phyloP scores from a whole-genome alignment of 2,329 filamentous ascomycete genomes.

The Aspergillus texensis region DNA sequence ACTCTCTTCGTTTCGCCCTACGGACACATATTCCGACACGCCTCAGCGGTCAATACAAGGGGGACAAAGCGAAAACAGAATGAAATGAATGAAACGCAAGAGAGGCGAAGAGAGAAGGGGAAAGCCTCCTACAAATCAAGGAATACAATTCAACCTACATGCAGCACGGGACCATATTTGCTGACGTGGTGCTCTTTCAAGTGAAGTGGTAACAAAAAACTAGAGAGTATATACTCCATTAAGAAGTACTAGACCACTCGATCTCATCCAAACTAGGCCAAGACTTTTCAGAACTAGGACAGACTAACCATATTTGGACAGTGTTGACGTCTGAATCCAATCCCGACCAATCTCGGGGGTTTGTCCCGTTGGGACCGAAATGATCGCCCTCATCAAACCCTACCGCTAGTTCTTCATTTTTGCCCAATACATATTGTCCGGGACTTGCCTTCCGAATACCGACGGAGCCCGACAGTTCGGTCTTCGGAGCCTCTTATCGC shows the following conservation, averaged over 20 bases:
- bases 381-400: slow-evolving; percentile 23
- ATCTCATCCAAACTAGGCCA: background rate
- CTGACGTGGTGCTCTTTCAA: background rate
- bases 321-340: slow-evolving; percentile 13
- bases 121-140: too few relatives aligned
- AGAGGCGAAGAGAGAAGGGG: too few relatives aligned
- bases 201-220: background rate
- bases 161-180: background rate
- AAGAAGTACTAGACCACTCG: too few relatives aligned
- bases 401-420: background rate
- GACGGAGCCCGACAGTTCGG: background rate
- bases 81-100: background rate
- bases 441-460: background rate
- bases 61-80: too few relatives aligned
- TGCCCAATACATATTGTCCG: background rate
- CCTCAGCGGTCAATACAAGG: background rate
- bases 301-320: slow-evolving; percentile 12
- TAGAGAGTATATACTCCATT: background rate
- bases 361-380: slow-evolving; percentile 20
- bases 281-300: background rate
- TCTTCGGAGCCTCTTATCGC: background rate
- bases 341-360: slow-evolving; percentile 9
- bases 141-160: background rate
- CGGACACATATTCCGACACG: background rate
- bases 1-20: background rate